These are phyloP conservation scores for Lotus japonicus DNA, from an alignment of 306 rosid genomes.

Conservation along the genomic window DNA sequence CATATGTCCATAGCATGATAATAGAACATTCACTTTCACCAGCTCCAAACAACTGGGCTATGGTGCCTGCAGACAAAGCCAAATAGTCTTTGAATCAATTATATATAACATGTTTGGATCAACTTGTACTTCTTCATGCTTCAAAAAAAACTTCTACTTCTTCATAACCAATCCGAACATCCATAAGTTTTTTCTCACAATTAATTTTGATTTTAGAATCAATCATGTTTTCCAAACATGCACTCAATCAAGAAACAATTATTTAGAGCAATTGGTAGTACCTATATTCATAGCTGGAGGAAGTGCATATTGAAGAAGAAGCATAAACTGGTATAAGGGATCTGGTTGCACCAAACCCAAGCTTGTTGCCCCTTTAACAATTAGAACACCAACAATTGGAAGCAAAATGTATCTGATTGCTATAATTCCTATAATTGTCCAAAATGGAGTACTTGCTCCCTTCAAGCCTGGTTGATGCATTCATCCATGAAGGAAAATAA, in stretches of 20 bases:
- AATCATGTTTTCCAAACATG: too few species aligned
- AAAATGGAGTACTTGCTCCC: slow-evolving; percentile 39
- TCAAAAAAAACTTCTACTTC: too few species aligned
- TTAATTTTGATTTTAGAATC: too few species aligned
- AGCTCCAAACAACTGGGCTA: slow-evolving; percentile 69
- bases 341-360: slow-evolving; percentile 56
- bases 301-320: slow-evolving; percentile 69
- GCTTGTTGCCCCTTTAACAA: slow-evolving; percentile 46
- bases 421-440: slow-evolving; percentile 44
- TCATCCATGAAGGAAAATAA: not conserved
- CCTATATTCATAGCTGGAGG: slow-evolving; percentile 87
- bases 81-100: not conserved
- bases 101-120: too few species aligned
- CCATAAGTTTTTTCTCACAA: too few species aligned
- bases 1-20: slow-evolving; percentile 62
- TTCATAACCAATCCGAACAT: too few species aligned
- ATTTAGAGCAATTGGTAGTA: not conserved
- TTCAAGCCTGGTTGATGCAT: slow-evolving; percentile 46
- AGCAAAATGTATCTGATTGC: slow-evolving; percentile 47
- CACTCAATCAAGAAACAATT: too few species aligned
- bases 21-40: slow-evolving; percentile 75
- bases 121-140: too few species aligned
- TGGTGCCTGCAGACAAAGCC: slow-evolving; percentile 43
- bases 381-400: slow-evolving; percentile 49
- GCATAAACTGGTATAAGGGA: slow-evolving; percentile 73